Base-by-base conservation (phyloP, 1,284 basidiomycete species). In the Moesziomyces antarcticus region DNA sequence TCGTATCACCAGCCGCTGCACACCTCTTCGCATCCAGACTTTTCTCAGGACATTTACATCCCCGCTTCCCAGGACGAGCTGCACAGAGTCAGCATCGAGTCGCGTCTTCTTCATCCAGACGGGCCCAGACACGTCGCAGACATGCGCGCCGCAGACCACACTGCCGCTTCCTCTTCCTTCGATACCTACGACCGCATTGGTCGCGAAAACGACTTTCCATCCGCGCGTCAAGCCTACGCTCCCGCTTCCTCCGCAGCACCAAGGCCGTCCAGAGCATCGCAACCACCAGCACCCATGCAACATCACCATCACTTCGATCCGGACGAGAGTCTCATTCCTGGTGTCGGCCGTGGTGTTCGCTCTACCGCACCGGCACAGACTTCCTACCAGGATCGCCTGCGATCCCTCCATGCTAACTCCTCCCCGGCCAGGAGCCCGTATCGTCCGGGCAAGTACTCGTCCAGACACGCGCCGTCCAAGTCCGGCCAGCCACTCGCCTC, bases 161-260 rank as follows among this genome's bases (percentile, higher is more conserved):
- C 66, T 21, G 51, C 61, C 7, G 59, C 56, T 6, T 70, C 72
- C 8, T 70, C 72, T 30, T 60, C 67, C 9, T 63, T 66, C 16
- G 72, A 74, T 37, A 66, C 72, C 2, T 74, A 74, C 54, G 72
- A 74, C 40, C 72, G 62, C n/a, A 74, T 74, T 25, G 72, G 72
- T 3, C 59, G 62, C 24, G 62, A 74, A 22, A 61, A 66, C 43
- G 58, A 61, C 18, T 42, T 52, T 48, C 47, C 68, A 52, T 30
- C 55, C 33, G 27, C 60, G n/a, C n/a, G 52, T 3, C 51, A 50
- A 7, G 46, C 42, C 10, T 33, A 35, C n/a, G n/a, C n/a, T n/a
- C n/a, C n/a, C 22, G 24, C 30, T n/a, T 35, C 45, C 25, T 30
- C 46, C 43, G 40, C 53, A 30, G 41, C 13, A 13, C 9, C 30